phyloP scores from a whole-genome alignment of 768 basidiomycete species.

The Sarcodon sp. region DNA sequence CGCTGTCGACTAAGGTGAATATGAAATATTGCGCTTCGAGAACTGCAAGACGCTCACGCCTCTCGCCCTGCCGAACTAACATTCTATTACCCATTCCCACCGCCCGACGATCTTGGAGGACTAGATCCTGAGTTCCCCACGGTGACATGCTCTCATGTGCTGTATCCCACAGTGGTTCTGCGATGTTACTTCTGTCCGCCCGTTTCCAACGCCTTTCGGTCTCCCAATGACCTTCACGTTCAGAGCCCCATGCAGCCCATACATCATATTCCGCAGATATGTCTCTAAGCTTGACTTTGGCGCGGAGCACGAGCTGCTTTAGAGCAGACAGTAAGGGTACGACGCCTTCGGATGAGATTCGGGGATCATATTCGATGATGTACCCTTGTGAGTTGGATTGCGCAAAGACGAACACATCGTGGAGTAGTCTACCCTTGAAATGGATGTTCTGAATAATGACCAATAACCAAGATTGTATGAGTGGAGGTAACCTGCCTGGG shows the following conservation, averaged over 20 bases:
- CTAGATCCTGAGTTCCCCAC: conserved; percentile 44
- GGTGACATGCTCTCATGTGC: conserved; percentile 27
- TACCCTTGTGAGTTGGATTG: conserved; percentile 34
- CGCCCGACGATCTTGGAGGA: conserved; percentile 52
- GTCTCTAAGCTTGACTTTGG: conserved; percentile 76
- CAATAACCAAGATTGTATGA: neutral
- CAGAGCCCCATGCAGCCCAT: conserved; percentile 70
- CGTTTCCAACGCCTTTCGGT: conserved; percentile 33
- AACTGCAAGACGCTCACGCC: conserved; percentile 42
- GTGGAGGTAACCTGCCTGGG: conserved; percentile 10
- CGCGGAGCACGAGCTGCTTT: conserved; percentile 77
- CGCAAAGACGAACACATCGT: conserved; percentile 81
- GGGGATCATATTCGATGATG: conserved; percentile 60
- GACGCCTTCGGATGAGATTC: conserved; percentile 37
- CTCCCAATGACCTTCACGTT: conserved; percentile 23
- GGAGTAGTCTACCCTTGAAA: conserved; percentile 72
- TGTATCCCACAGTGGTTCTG: conserved; percentile 62
- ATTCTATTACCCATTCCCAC: conserved; percentile 70
- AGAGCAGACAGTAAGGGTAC: conserved; percentile 50
- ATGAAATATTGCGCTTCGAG: conserved; percentile 1
- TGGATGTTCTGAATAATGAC: conserved; percentile 1
- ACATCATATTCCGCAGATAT: conserved; percentile 69
- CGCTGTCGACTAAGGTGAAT: conserved; percentile 17
- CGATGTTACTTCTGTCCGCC: conserved; percentile 52
- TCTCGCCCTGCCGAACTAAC: conserved; percentile 55